Evolutionary conservation across 495 filamentous ascomycete genomes (phyloP), one percentile per base, ranked within the genome.

Genomic region (Lophiostoma macrostomum): DNA sequence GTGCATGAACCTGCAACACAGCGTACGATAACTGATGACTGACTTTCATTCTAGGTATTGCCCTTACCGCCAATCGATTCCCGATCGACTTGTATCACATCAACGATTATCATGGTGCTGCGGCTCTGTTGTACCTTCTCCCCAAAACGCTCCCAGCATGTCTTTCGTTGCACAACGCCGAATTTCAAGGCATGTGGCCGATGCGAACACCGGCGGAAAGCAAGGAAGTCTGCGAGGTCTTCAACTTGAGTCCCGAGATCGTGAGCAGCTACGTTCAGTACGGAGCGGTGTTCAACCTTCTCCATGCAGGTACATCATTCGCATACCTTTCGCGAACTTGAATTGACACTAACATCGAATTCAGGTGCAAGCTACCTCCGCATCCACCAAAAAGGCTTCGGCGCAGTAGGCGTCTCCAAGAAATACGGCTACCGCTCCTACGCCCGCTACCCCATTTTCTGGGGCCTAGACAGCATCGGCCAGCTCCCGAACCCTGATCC

Each of bases 401-500:
- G 85, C 24, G 85, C 84, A 3, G 85, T 87, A 16, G 85, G 85
- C 29, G 85, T 88, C 0, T 86, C 82, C 0, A 80, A 78, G 45
- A 88, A 88, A 64, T 89, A 89, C 53, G 85, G 85, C 5, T 86
- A 86, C 61, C 78, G 85, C 4, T 84, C 83, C 2, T 86, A 82
- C 54, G 85, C 85, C 20, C 76, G 85, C 4, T 89, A 88, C 63
- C 85, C 85, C 0, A 87, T 88, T 48, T 86, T 89, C 68, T 88
- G 85, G 85, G 83, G 83, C 40, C 70, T 89, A n/a, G n/a, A n/a
- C n/a, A n/a, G n/a, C n/a, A n/a, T n/a, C n/a, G n/a, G n/a, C n/a
- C n/a, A n/a, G n/a, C n/a, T n/a, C n/a, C 86, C 85, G 0, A 88
- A 89, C 56, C 86, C 86, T 4, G 86, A 90, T 64, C 86, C 86